phyloP scores from a whole-genome alignment of 805 yeast species.

The Scheffersomyces stipitis region DNA sequence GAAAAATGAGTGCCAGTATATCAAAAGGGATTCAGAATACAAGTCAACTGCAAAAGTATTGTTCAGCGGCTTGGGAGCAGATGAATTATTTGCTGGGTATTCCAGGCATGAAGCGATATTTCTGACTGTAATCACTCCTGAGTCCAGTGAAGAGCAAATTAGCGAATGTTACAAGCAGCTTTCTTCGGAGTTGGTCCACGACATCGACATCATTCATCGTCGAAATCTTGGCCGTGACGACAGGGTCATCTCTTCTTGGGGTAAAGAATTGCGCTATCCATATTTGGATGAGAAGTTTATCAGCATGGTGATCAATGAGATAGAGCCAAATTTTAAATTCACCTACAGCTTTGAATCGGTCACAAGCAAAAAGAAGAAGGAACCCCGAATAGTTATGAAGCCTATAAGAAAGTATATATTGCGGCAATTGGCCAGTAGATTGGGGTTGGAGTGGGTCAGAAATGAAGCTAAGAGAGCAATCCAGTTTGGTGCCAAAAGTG shows the following conservation, averaged over 20 bases:
- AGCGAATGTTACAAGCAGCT: conserved; percentile 38
- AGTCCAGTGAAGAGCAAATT: conserved; percentile 20
- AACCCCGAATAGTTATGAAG: conserved; percentile 19
- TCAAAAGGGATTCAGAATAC: conserved; percentile 27
- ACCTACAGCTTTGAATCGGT: conserved; percentile 27
- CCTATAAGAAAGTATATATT: conserved; percentile 53
- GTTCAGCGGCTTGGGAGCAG: conserved; percentile 94
- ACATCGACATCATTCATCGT: conserved; percentile 69
- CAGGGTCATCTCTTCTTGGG: conserved; percentile 81
- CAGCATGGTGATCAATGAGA: conserved; percentile 39
- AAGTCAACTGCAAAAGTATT: conserved; percentile 63
- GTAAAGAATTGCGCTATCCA: conserved; percentile 88
- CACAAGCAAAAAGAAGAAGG: conserved; percentile 24
- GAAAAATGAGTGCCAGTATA: conserved; percentile 6
- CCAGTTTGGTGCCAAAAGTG: conserved; percentile 94
- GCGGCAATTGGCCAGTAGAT: conserved; percentile 55
- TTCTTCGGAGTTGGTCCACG: conserved; percentile 60
- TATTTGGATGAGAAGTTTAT: conserved; percentile 69
- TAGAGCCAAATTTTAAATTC: conserved; percentile 51
- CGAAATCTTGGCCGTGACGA: conserved; percentile 92
- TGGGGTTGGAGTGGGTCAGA: conserved; percentile 56
- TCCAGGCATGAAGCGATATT: conserved; percentile 70
- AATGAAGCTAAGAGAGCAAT: conserved; percentile 89
- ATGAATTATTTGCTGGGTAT: conserved; percentile 95
- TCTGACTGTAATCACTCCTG: conserved; percentile 18